Conservation (phyloP, 1,139 yeast genomes). For the Zhuliangozyma blackwelliae region DNA sequence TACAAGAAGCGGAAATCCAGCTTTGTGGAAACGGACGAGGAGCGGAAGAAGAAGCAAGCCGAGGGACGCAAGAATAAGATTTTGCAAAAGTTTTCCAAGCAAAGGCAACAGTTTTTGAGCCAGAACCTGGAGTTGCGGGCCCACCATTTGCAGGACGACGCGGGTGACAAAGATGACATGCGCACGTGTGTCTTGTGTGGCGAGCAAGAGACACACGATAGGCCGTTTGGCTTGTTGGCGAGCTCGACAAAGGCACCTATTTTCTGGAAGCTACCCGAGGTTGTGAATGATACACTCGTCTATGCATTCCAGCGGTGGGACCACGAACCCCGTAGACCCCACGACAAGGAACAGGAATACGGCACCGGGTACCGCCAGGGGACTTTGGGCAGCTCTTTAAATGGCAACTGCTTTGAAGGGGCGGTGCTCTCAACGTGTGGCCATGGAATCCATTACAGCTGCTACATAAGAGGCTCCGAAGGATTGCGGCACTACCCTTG, state of each 20-base stretch:
- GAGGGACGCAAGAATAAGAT: slow-evolving; percentile 35
- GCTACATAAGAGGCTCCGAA: slow-evolving; percentile 39
- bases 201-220: slow-evolving; percentile 43
- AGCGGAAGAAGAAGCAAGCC: slow-evolving; percentile 41
- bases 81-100: slow-evolving; percentile 39
- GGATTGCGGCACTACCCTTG: slow-evolving; percentile 39
- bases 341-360: slow-evolving; percentile 20
- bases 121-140: slow-evolving; percentile 22
- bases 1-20: slow-evolving; percentile 29
- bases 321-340: slow-evolving; percentile 11
- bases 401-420: slow-evolving; percentile 10
- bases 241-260: slow-evolving; percentile 32
- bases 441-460: slow-evolving; percentile 61
- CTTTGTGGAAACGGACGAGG: slow-evolving; percentile 32
- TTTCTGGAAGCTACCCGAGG: slow-evolving; percentile 47
- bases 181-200: slow-evolving; percentile 66
- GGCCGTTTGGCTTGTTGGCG: slow-evolving; percentile 54
- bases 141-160: slow-evolving; percentile 7
- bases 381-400: too few relatives aligned
- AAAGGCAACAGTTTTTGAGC: slow-evolving; percentile 34
- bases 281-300: slow-evolving; percentile 6
- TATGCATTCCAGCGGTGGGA: slow-evolving; percentile 27
- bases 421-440: slow-evolving; percentile 58
- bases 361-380: too few relatives aligned
- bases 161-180: slow-evolving; percentile 8